Conservation (phyloP, 1,284 basidiomycete species). For the Leccinum holopus region DNA sequence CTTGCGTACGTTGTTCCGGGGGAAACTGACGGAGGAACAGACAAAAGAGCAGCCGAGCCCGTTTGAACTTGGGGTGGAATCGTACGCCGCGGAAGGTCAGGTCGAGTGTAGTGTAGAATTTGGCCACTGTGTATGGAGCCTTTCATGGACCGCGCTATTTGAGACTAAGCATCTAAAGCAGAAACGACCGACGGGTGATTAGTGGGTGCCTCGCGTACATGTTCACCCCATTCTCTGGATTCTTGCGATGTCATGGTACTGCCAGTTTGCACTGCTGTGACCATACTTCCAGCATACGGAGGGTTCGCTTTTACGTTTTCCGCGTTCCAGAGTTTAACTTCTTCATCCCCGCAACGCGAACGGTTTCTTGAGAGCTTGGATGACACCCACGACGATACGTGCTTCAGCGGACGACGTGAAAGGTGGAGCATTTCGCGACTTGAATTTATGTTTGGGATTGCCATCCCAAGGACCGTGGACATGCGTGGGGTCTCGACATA, state of each 20-base stretch:
- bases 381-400: slow-evolving; percentile 38
- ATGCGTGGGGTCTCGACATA: slow-evolving; percentile 27
- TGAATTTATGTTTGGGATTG: slow-evolving; percentile 12
- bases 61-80: slow-evolving; percentile 8
- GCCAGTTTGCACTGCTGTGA: background rate
- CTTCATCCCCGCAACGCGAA: slow-evolving; percentile 29
- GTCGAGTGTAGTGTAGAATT: slow-evolving; percentile 2
- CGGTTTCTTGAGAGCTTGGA: slow-evolving; percentile 24
- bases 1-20: background rate
- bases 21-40: background rate
- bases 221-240: slow-evolving; percentile 8
- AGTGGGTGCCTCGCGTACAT: slow-evolving; percentile 8
- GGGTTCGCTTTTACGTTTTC: slow-evolving; percentile 25
- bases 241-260: slow-evolving; percentile 7
- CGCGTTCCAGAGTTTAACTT: slow-evolving; percentile 38
- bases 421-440: slow-evolving; percentile 18
- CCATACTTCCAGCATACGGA: slow-evolving; percentile 4
- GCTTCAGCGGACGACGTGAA: slow-evolving; percentile 31
- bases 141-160: slow-evolving; percentile 9
- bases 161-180: slow-evolving; percentile 10
- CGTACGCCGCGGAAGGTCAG: background rate
- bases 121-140: slow-evolving; percentile 8
- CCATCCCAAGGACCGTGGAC: slow-evolving; percentile 17
- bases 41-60: background rate
- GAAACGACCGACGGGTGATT: slow-evolving; percentile 7